Evolutionary conservation across 192 early-diverging fungal genomes (phyloP).

Genomic region (Backusella tuberculispora): DNA sequence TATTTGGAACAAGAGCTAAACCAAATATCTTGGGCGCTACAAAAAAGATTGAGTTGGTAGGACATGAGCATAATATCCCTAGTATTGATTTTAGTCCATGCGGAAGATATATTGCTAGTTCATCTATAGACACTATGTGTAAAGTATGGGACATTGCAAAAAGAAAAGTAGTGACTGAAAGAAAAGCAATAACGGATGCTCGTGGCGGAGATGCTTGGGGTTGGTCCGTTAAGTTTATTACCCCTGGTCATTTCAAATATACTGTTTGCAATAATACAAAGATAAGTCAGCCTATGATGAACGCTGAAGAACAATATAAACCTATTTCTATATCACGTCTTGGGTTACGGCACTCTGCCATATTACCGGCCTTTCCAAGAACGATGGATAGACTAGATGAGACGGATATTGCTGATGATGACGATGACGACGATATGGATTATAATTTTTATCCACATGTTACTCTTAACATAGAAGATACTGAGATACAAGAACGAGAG

Average conservation of each 20-base stretch:
- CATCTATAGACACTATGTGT: constrained; percentile 59
- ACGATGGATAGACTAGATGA: constrained; percentile 31
- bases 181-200: constrained; percentile 27
- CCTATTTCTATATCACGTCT: constrained; percentile 1
- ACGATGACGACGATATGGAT: constrained; percentile 24
- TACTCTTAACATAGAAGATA: constrained; percentile 14
- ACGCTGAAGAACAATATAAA: neutral
- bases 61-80: constrained; percentile 68
- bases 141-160: constrained; percentile 52
- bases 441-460: neutral
- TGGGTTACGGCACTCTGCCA: constrained; percentile 23
- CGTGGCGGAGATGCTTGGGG: constrained; percentile 19
- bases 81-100: constrained; percentile 57
- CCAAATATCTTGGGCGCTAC: constrained; percentile 22
- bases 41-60: constrained; percentile 41
- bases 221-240: constrained; percentile 39
- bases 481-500: constrained; percentile 35
- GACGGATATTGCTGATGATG: constrained; percentile 32
- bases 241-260: constrained; percentile 28
- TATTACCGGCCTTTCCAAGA: constrained; percentile 27
- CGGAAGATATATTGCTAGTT: constrained; percentile 56
- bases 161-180: constrained; percentile 37
- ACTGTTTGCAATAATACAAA: neutral
- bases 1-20: constrained; percentile 1
- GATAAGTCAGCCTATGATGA: neutral